Base-by-base conservation (phyloP, 768 basidiomycete species). In the Lactifluus subvellereus region DNA sequence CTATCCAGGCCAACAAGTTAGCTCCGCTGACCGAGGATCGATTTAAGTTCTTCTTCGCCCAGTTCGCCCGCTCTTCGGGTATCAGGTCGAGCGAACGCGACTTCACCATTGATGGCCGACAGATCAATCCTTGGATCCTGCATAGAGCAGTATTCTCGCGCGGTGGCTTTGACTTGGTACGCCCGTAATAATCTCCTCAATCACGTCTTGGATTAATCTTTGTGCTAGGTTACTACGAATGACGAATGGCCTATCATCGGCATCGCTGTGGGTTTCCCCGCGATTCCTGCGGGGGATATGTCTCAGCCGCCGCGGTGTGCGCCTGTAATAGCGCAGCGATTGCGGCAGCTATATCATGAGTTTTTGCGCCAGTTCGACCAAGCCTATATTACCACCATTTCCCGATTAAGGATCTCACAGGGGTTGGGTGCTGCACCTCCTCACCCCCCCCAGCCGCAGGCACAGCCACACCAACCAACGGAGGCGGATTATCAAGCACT, bases 401-500 rank as follows among this genome's bases (percentile, higher is more conserved):
- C 18, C 2, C 51, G 62, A 33, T 20, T 54, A 30, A 59, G 47
- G 35, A 37, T 3, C 14, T 47, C 51, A 8, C 55, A 57, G 8
- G 48, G 48, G 18, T 27, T 47, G 10, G 42, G 45, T 40, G 35
- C 54, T 14, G 37, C n/a, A 8, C 49, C 62, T 16, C 10, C 51
- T 48, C 57, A 63, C 30, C 22, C 51, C 38, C n/a, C 47, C 16
- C 61, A 57, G 32, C 20, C 45, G 38, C 62, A 59, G 30, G 16
- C 40, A 18, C 62, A 54, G 13, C 57, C 50, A 11, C 53, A 59
- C 14, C 62, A 59, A 43, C 62, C 57, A n/a, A 59, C 62, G 11
- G 62, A 64, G 10, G 47, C 62, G 11, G 62, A 64, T 37, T 64
- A 64, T 45, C 57, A 64, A 22, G 52, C 62, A 4, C 57, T 64